Evolutionary conservation across 257 asterid species (phyloP), one percentile per base, ranked within the genome.

Genomic region (Solanum raphanifolium): DNA sequence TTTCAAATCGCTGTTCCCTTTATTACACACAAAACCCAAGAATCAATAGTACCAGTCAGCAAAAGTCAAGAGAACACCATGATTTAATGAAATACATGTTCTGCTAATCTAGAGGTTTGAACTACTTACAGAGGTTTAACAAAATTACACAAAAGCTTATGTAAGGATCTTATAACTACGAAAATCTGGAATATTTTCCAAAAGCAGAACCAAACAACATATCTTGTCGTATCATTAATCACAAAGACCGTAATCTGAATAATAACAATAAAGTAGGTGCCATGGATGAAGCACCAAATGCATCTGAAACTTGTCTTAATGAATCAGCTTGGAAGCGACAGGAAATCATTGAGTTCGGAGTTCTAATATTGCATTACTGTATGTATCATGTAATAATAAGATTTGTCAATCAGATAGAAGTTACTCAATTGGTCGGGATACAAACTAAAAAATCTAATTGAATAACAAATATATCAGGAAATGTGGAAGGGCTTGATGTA

Each of bases 1-100:
- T 94, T 88, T 96, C 93, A 76, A 97, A 92, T 89, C 99, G 93
- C 92, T 97, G 98, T 62, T 96, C 99, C 91, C 99, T 97, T 86
- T 27, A 95, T 91, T 95, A 76, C 58, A 39, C 58, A 76, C 60
- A 13, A 76, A 76, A 76, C 27, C 1, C 60, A 76, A n/a, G 23
- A 76, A 72, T n/a, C 13, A 38, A n/a, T 13, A 6, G n/a, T 38
- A 75, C 12, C 34, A 76, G 13, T 75, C 68, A 46, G 32, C 84
- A 87, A 32, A 90, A 73, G 39, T 25, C 65, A 75, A 32, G n/a
- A 81, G 13, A 82, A 48, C 34, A 27, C 1, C 38, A 25, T 29
- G 52, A 25, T 27, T 13, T 7, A 25, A 73, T 73, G 31, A 48
- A 74, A 35, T 36, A 12, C 10, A 72, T 4, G 18, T 29, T 29